Percentiles rank a stretch among this genome's conserved stretches.
These are phyloP conservation scores for Cymodocea nodosa DNA, from an alignment of 116 monocot species.

Conservation along the genomic window DNA sequence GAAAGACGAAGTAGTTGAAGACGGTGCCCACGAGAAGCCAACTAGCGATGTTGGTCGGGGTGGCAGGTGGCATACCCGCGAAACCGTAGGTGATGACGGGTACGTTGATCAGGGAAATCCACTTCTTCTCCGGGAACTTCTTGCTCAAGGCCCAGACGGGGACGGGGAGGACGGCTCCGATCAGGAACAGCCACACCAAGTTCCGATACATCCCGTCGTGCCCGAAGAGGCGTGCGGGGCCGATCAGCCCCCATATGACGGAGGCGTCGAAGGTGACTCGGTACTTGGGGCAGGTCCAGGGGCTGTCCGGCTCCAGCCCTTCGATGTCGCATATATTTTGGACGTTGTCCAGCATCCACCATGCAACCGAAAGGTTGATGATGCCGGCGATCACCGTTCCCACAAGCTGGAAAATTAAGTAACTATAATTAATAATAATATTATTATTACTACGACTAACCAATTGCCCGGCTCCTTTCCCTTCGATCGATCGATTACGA, in stretches of 20 bases:
- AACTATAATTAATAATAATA: no score
- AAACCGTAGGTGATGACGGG: slow-evolving; percentile 65
- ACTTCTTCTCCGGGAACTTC: slow-evolving; percentile 62
- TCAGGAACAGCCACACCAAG: slow-evolving; percentile 67
- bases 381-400: slow-evolving; percentile 58
- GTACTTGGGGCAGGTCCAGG: slow-evolving; percentile 79
- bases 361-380: slow-evolving; percentile 54
- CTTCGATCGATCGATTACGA: no score
- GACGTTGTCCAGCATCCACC: slow-evolving; percentile 71
- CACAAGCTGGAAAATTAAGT: slow-evolving; percentile 34
- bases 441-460: no score
- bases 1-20: slow-evolving; percentile 73
- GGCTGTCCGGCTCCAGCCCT: slow-evolving; percentile 43
- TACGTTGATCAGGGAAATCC: slow-evolving; percentile 71
- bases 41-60: slow-evolving; percentile 60
- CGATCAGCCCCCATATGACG: slow-evolving; percentile 79
- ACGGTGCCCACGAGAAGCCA: slow-evolving; percentile 63
- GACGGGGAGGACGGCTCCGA: slow-evolving; percentile 55
- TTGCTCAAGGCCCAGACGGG: slow-evolving; percentile 53
- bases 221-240: slow-evolving; percentile 56
- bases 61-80: slow-evolving; percentile 74
- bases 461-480: no score
- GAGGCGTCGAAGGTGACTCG: slow-evolving; percentile 70
- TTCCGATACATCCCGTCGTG: slow-evolving; percentile 52
- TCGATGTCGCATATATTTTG: slow-evolving; percentile 55